Percentiles rank a stretch among this genome's conserved stretches.
Evolutionary conservation across 495 filamentous ascomycete species (phyloP).

Genomic region (Penicillium coprophilum): DNA sequence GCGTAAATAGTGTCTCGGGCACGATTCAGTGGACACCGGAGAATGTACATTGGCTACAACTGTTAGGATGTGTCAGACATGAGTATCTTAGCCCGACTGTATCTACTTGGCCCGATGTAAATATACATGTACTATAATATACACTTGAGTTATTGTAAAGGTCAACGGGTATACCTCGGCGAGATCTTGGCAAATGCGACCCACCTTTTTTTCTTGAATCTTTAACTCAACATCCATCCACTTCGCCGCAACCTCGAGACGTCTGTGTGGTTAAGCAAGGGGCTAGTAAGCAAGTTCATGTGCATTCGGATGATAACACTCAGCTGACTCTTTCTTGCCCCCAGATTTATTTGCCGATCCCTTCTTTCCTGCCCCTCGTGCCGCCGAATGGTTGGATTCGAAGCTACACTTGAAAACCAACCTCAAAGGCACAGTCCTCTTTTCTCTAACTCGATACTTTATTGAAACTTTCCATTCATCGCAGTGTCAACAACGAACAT

Average conservation of each 20-base stretch:
- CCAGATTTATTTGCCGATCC: conserved; percentile 8
- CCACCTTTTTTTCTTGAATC: conserved; percentile 3
- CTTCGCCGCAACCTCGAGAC: conserved; percentile 4
- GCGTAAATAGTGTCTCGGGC: conserved; percentile 6
- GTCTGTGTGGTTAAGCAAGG: not conserved
- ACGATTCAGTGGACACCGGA: not conserved
- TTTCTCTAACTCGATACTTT: not conserved
- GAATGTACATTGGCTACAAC: not conserved
- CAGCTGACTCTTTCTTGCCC: conserved; percentile 4
- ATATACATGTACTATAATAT: not conserved
- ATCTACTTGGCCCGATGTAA: not conserved
- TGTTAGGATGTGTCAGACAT: not conserved
- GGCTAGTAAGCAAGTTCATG: not conserved
- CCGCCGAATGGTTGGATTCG: not conserved
- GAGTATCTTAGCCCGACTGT: not conserved
- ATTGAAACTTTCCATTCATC: not conserved
- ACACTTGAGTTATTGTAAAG: too few relatives aligned
- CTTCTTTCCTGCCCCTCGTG: conserved; percentile 8
- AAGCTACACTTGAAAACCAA: not conserved
- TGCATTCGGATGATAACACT: not conserved
- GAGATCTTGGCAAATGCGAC: conserved; percentile 6
- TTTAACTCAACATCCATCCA: conserved; percentile 6
- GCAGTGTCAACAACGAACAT: conserved; percentile 22
- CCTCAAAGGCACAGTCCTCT: not conserved
- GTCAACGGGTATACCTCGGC: not conserved